Evolutionary conservation across 805 yeast species (phyloP), one percentile per base, ranked within the genome.

Genomic region (Candida awuae): DNA sequence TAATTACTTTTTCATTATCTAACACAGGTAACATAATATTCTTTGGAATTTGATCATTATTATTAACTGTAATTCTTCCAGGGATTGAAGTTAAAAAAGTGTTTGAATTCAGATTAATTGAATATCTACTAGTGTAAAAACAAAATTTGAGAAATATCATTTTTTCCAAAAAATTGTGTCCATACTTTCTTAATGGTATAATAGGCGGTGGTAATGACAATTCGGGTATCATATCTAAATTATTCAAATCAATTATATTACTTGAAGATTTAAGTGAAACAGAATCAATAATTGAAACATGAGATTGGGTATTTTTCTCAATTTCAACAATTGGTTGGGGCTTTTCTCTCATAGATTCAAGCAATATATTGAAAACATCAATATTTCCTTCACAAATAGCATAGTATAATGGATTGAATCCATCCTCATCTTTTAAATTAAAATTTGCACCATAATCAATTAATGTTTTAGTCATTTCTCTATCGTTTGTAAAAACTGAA

Each of bases 381-480:
- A 86, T 77, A 53, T 87, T 90, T 18, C 98, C 97, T 58, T 88
- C 97, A 76, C 94, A 84, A 17, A 88, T 83, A 19, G 97, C 90
- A 56, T 90, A 84, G 56, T 83, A 90, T 33, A 88, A 54, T 0
- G 95, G 95, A 37, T 80, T 74, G 49, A 73, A 72, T 4, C 86
- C 83, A 44, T 84, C 84, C 44, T 82, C 92, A 60, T 92, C 97
- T 13, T 75, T 67, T 16, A 83, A 55, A 30, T 66, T 64, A 41
- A 80, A 67, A 41, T 76, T 71, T 0, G 97, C 96, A 5, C 90
- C 88, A 43, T 68, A 72, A 17, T 73, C 72, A 15, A 92, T 71
- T 41, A 92, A 67, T 35, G 76, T 83, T 45, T 69, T 69, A 0
- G 94, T 82, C 3, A 92, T 77, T 31, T 69, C 62, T 4, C 69